Base-by-base conservation (phyloP, 2,329 filamentous ascomycete genomes). In the Esteya vermicola region DNA sequence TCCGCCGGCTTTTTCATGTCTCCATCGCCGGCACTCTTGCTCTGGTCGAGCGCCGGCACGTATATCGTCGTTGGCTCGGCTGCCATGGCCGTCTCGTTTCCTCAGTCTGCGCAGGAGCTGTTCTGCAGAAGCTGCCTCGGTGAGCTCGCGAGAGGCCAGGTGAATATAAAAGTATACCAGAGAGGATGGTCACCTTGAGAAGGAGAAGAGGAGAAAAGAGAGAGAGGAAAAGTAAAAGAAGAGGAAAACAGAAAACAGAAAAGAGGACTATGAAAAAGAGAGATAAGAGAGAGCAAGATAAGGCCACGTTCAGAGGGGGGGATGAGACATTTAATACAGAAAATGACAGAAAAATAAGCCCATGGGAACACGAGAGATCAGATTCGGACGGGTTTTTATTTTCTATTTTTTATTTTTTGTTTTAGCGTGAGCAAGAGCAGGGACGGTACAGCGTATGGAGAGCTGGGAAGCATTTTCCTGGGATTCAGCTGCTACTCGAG, bases 251-350 rank as follows among this genome's bases (percentile, higher is more conserved):
- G 21, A 18, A 25, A 27, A 9, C 16, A 32, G 22, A 22, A 33
- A 35, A 33, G 28, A 25, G 14, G 25, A 26, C 25, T 8, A 26
- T 7, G 23, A 34, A 35, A 39, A 28, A 21, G 37, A 31, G 7
- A 33, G 22, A 39, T 16, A 34, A 28, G 19, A 33, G 25, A 35
- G 19, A 12, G 14, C 14, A 22, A 30, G 25, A 30, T 6, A 34
- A 14, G 7, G 21, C 6, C 21, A 22, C n/a, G 20, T n/a, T 7
- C 18, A 19, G n/a, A 21, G 12, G 36, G 36, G 19, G 20, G 27
- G 13, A 38, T 39, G 30, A n/a, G n/a, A n/a, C n/a, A n/a, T n/a
- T 39, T 39, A 39, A 39, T 33, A 39, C 22, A 20, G 10, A 28
- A 16, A 35, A 8, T 25, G 35, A 25, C 4, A 16, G 36, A n/a